Evolutionary conservation across 2,329 filamentous ascomycete species (phyloP).

Genomic region (Hymenotorrendiella dingleyae): DNA sequence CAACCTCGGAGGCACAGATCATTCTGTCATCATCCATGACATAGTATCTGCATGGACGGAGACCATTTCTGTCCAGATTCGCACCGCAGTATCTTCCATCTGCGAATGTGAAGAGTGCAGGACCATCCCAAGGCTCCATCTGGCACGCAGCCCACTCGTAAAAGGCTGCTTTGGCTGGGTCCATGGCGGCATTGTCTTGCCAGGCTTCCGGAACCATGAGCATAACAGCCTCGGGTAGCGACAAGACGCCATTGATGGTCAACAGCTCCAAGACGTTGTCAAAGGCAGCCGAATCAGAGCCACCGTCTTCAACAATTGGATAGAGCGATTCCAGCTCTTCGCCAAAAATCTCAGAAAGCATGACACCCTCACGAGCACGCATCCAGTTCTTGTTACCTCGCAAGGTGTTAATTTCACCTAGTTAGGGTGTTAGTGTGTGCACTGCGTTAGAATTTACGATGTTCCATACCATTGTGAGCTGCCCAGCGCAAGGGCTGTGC

Average conservation of each 20-base stretch:
- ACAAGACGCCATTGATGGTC: slow-evolving; percentile 92
- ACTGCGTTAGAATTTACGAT: slow-evolving; percentile 24
- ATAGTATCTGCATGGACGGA: slow-evolving; percentile 94
- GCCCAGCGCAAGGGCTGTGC: slow-evolving; percentile 95
- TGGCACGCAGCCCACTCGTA: slow-evolving; percentile 98
- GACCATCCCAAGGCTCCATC: slow-evolving; percentile 99
- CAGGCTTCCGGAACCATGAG: slow-evolving; percentile 97
- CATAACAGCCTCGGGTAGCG: slow-evolving; percentile 94
- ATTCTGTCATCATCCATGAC: slow-evolving; percentile 95
- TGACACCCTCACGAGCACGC: slow-evolving; percentile 90
- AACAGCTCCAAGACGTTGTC: slow-evolving; percentile 94
- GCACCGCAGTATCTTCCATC: slow-evolving; percentile 96
- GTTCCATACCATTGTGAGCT: slow-evolving; percentile 74
- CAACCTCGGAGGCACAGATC: slow-evolving; percentile 94
- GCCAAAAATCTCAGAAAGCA: slow-evolving; percentile 88
- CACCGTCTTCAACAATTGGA: slow-evolving; percentile 92
- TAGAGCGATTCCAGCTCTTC: slow-evolving; percentile 88
- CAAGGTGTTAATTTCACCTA: slow-evolving; percentile 88
- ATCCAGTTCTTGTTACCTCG: slow-evolving; percentile 99
- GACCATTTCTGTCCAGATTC: slow-evolving; percentile 91
- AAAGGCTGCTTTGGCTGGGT: slow-evolving; percentile 91
- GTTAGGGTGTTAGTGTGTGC: slow-evolving; percentile 22
- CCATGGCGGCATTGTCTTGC: slow-evolving; percentile 90
- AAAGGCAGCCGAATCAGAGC: slow-evolving; percentile 93
- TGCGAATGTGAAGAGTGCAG: slow-evolving; percentile 93